A percentile compares a stretch with the other conserved stretches of the same genome.
phyloP scores from a whole-genome alignment of 2,329 filamentous ascomycete genomes.

The Ophiosphaerella narmari region DNA sequence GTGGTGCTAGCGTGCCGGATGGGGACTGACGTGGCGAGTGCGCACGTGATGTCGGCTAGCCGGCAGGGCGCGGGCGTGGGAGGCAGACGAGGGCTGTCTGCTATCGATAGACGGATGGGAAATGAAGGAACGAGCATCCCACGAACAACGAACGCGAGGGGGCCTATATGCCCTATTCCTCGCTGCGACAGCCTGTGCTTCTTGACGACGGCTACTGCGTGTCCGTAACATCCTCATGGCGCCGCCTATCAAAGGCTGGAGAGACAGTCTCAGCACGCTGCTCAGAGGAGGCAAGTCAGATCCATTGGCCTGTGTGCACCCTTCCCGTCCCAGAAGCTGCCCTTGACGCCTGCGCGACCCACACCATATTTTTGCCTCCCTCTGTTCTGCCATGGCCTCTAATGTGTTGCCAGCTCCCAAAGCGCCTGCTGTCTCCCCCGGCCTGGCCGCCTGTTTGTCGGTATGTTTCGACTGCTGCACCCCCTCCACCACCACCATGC shows the following conservation, averaged over 20 bases:
- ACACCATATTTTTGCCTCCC: constrained; percentile 20
- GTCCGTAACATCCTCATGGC: constrained; percentile 32
- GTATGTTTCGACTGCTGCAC: constrained; percentile 41
- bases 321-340: constrained; percentile 12
- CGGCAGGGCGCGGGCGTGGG: constrained; percentile 1
- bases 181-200: constrained; percentile 6
- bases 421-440: constrained; percentile 43
- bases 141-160: neutral
- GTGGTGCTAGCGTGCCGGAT: constrained; percentile 8
- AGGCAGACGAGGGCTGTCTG: no score
- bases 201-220: constrained; percentile 18
- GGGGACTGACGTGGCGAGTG: constrained; percentile 2
- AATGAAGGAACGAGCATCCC: neutral
- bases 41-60: constrained; percentile 14
- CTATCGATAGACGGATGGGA: neutral
- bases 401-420: constrained; percentile 42
- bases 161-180: constrained; percentile 7
- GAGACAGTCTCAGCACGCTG: constrained; percentile 38
- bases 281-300: constrained; percentile 45
- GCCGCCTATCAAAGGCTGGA: constrained; percentile 40
- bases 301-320: constrained; percentile 38
- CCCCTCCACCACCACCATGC: constrained; percentile 21
- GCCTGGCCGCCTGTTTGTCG: constrained; percentile 43
- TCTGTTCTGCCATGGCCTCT: constrained; percentile 22
- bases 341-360: constrained; percentile 33